These are phyloP conservation scores for Claviceps monticola DNA, from an alignment of 2,329 filamentous ascomycete genomes.

Conservation along the genomic window DNA sequence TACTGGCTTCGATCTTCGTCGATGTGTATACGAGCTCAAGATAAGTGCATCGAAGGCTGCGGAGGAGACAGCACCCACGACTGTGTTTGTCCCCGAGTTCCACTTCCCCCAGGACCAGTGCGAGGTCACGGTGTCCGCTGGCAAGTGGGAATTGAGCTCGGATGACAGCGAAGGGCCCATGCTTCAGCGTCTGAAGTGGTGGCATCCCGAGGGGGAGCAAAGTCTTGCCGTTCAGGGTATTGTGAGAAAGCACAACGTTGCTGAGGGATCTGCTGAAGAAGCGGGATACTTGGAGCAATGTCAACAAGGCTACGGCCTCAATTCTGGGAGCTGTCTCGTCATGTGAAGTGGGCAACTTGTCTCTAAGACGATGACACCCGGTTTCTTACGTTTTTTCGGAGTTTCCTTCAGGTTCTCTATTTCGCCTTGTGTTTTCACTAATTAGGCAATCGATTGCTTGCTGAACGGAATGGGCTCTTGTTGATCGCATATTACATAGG, in stretches of 20 bases:
- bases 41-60: slow-evolving; percentile 48
- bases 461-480: too few species aligned
- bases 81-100: slow-evolving; percentile 78
- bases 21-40: slow-evolving; percentile 61
- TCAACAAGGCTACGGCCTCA: slow-evolving; percentile 32
- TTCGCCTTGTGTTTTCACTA: background rate
- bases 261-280: slow-evolving; percentile 50
- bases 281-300: slow-evolving; percentile 66
- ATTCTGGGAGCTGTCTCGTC: slow-evolving; percentile 32
- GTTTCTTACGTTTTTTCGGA: too few species aligned
- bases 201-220: slow-evolving; percentile 81
- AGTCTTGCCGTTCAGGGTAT: slow-evolving; percentile 62
- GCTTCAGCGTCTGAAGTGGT: slow-evolving; percentile 76
- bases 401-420: background rate
- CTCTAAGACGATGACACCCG: too few species aligned
- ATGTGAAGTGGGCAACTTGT: slow-evolving; percentile 26
- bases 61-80: slow-evolving; percentile 53
- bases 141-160: slow-evolving; percentile 75
- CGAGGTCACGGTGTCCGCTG: slow-evolving; percentile 62
- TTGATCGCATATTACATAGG: too few species aligned
- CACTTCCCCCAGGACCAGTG: slow-evolving; percentile 73
- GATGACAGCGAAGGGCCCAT: slow-evolving; percentile 56
- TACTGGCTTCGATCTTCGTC: slow-evolving; percentile 72
- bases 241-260: slow-evolving; percentile 47
- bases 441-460: too few species aligned